phyloP scores from a whole-genome alignment of 768 basidiomycete genomes.

The Trametes gibbosa region DNA sequence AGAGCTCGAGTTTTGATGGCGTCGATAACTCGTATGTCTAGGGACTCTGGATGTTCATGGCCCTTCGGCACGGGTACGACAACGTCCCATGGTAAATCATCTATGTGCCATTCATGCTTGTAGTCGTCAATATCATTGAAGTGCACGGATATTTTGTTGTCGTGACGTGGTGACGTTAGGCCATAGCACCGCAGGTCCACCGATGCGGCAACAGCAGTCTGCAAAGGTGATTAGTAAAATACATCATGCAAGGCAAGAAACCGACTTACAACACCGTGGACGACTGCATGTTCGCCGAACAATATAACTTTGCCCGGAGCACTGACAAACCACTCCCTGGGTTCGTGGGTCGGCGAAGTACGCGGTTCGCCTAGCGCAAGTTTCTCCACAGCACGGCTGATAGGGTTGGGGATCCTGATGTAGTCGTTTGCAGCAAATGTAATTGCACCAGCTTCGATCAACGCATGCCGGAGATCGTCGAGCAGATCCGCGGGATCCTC shows the following conservation, averaged over 20 bases:
- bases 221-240: neutral
- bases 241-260: neutral
- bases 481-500: constrained; percentile 92
- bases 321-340: constrained; percentile 81
- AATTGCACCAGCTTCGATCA: constrained; percentile 90
- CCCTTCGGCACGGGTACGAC: constrained; percentile 52
- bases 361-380: constrained; percentile 41
- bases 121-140: constrained; percentile 79
- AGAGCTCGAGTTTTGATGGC: constrained; percentile 55
- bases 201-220: constrained; percentile 94
- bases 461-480: constrained; percentile 91
- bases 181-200: constrained; percentile 96
- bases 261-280: constrained; percentile 85
- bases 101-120: constrained; percentile 77
- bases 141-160: constrained; percentile 69
- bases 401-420: constrained; percentile 43
- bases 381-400: constrained; percentile 66
- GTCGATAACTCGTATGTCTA: constrained; percentile 73
- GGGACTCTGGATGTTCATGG: constrained; percentile 55
- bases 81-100: constrained; percentile 75
- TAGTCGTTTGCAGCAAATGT: constrained; percentile 47
- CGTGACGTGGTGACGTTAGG: constrained; percentile 70
- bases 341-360: constrained; percentile 22
- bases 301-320: constrained; percentile 98
- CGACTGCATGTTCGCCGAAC: constrained; percentile 98